Conservation (phyloP, 441 rosid genomes). For the Bruguiera hainesii region DNA sequence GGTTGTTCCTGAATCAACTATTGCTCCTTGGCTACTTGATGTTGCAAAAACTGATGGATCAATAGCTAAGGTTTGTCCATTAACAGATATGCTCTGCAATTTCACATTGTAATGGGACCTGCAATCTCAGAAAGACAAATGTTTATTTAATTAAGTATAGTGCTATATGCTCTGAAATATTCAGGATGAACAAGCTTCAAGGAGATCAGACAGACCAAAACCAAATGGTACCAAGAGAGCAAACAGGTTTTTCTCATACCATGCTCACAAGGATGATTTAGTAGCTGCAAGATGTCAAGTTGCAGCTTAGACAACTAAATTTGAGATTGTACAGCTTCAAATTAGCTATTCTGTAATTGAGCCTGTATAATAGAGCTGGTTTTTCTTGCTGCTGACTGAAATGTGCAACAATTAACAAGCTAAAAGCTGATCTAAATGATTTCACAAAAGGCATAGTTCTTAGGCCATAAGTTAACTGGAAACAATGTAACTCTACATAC, state of each 20-base stretch:
- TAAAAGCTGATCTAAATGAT: neutral
- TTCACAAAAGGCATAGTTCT: neutral
- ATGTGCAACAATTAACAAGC: neutral
- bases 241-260: neutral
- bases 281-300: no score
- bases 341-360: neutral
- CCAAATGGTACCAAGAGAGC: neutral
- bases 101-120: slow-evolving; percentile 96
- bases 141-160: slow-evolving; percentile 15
- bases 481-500: neutral
- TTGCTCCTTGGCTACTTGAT: slow-evolving; percentile 72
- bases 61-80: slow-evolving; percentile 56
- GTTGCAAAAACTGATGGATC: slow-evolving; percentile 69
- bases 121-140: slow-evolving; percentile 30
- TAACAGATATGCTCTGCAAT: slow-evolving; percentile 79
- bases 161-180: slow-evolving; percentile 3
- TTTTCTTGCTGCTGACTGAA: neutral
- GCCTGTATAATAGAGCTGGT: neutral
- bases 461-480: neutral
- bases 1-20: slow-evolving; percentile 93
- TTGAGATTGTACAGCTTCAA: neutral
- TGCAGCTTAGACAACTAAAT: neutral
- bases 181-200: slow-evolving; percentile 5
- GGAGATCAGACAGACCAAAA: neutral
- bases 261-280: no score